These are phyloP conservation scores for Ceratopteris richardii DNA, from an alignment of 75 land plant species.

Conservation along the genomic window DNA sequence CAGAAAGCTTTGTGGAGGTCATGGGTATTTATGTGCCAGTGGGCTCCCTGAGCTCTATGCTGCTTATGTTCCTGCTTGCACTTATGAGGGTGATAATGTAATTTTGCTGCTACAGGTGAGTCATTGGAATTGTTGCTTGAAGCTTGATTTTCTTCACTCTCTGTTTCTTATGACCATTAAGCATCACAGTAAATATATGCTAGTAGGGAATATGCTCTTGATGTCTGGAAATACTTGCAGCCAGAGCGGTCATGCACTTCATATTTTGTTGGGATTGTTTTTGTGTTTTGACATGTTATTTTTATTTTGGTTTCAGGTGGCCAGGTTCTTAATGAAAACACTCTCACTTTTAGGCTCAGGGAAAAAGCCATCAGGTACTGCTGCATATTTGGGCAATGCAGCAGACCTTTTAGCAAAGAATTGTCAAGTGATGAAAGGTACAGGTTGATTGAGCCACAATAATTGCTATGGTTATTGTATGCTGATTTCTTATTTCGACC, in stretches of 20 bases:
- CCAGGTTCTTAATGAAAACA: conserved; percentile 91
- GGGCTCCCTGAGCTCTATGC: conserved; percentile 51
- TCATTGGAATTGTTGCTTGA: not conserved
- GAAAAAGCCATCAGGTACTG: conserved; percentile 34
- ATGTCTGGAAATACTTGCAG: too few species aligned
- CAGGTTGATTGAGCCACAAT: too few species aligned
- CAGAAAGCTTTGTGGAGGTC: conserved; percentile 47
- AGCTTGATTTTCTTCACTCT: too few species aligned
- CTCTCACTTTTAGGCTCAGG: conserved; percentile 61
- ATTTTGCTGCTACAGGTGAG: conserved; percentile 35
- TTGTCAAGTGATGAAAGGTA: conserved; percentile 36
- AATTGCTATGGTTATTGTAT: not conserved
- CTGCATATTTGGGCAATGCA: conserved; percentile 33
- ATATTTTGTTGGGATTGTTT: not conserved
- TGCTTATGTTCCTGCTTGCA: conserved; percentile 47
- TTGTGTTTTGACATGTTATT: too few species aligned
- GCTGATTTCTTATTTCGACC: too few species aligned
- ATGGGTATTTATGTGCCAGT: conserved; percentile 46
- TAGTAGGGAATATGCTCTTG: too few species aligned
- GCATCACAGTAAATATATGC: too few species aligned
- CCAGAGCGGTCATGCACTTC: too few species aligned
- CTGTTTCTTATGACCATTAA: too few species aligned
- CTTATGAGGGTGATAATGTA: conserved; percentile 47
- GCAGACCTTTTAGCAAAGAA: conserved; percentile 10
- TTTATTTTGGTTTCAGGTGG: conserved; percentile 49